Evolutionary conservation across 2,329 filamentous ascomycete species (phyloP), one percentile per base, ranked within the genome.

Genomic region (Apiospora saccharicola): DNA sequence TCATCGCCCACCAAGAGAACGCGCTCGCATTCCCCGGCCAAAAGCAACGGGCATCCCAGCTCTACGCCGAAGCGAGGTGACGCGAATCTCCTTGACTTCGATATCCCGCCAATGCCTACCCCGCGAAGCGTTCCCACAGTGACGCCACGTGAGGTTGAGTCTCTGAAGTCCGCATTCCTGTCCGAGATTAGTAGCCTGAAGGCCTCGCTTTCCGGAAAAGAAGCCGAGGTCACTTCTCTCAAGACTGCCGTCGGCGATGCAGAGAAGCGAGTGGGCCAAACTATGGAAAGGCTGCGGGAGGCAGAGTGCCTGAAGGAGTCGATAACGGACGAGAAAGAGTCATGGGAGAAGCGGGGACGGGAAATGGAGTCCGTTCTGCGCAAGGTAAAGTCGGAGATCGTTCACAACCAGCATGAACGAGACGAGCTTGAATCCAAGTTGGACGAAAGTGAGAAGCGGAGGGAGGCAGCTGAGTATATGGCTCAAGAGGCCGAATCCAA

Each of bases 101-200:
- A 98, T 78, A 93, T 98, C 13, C 95, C 95, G n/a, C 94, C 96
- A 0, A 91, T 95, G 76, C 95, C 96, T 1, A 98, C 96, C 0
- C 96, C 96, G 19, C 91, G 96, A 74, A 98, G 94, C 71, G 90
- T 98, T 49, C 96, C 96, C 0, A 94, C 92, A 12, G 93, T 98
- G 76, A 98, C 95, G 1, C 94, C 96, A 1, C 91, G 96, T 46
- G 96, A 99, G 83, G 87, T 98, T 2, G 96, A 99, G 80, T 94
- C 93, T 19, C 87, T 98, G 73, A 98, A 98, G 81, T 98, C 95
- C 0, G 90, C 89, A 34, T 97, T 97, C 78, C 88, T 97, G 70
- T 97, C 95, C 0, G 94, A 98, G 80, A 97, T 99, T 73, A 97
- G 94, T 74, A 94, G 93, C n/a, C 89, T 99, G 24, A 96, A 94